These are phyloP conservation scores for Pythium volutum DNA, from an alignment of 352 stramenopile genomes.

Conservation along the genomic window DNA sequence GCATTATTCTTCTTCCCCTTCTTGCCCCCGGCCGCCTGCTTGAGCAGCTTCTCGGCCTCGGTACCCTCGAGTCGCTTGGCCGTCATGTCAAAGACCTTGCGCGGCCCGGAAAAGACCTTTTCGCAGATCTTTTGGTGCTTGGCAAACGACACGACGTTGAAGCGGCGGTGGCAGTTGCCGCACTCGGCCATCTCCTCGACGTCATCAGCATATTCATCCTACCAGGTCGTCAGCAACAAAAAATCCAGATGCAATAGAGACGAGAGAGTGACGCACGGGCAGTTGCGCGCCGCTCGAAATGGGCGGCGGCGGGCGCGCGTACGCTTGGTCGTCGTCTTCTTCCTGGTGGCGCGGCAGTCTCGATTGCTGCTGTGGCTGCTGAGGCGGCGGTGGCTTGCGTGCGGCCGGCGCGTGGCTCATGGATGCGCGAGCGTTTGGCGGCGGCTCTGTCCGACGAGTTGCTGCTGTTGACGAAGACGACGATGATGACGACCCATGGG, in stretches of 20 bases:
- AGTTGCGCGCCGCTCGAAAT: constrained; percentile 40
- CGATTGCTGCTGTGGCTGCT: constrained; percentile 12
- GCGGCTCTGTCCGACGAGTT: not conserved
- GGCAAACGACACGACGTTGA: constrained; percentile 63
- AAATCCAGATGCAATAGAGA: not conserved
- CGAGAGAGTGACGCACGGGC: constrained; percentile 4
- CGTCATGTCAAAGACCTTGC: constrained; percentile 87
- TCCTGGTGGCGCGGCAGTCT: constrained; percentile 27
- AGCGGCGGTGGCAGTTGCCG: constrained; percentile 76
- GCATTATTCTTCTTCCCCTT: constrained; percentile 27
- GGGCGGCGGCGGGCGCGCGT: constrained; percentile 31
- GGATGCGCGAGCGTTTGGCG: constrained; percentile 1
- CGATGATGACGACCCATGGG: constrained; percentile 1
- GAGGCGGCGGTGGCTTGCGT: constrained; percentile 1
- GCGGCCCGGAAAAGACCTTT: constrained; percentile 82
- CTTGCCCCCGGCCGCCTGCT: constrained; percentile 28
- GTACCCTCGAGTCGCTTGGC: constrained; percentile 69
- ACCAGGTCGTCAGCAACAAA: not conserved
- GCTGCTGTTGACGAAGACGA: not conserved
- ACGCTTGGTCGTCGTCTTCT: constrained; percentile 32
- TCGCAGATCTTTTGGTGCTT: constrained; percentile 87
- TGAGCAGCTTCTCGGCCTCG: constrained; percentile 67
- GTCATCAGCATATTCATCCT: constrained; percentile 56
- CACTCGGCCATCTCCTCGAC: constrained; percentile 68
- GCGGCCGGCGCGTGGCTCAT: not conserved